Conservation (phyloP, 1,284 basidiomycete species). For the Ustilago curta region DNA sequence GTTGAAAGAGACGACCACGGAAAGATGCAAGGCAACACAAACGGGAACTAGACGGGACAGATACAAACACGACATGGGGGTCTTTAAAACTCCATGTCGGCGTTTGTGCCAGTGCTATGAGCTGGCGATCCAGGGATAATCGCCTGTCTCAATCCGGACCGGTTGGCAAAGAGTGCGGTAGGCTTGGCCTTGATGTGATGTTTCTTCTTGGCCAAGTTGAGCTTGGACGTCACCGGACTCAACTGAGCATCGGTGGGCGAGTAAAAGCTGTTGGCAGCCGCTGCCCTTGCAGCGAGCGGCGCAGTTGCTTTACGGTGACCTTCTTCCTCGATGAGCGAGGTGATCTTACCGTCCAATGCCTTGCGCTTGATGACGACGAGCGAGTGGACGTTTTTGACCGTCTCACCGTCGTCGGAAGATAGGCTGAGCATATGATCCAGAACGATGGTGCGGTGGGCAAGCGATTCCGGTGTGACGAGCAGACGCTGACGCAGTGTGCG, state of each 20-base stretch:
- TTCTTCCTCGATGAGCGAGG: constrained; percentile 63
- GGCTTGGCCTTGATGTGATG: constrained; percentile 67
- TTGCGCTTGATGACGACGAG: constrained; percentile 66
- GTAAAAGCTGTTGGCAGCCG: constrained; percentile 63
- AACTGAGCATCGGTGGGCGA: constrained; percentile 67
- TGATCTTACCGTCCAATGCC: constrained; percentile 59
- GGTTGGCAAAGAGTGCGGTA: constrained; percentile 64
- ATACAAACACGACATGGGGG: too few relatives aligned
- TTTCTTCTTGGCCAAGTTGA: constrained; percentile 67
- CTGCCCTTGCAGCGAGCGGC: constrained; percentile 63
- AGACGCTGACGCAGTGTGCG: constrained; percentile 57
- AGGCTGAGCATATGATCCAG: constrained; percentile 59
- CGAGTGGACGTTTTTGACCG: constrained; percentile 49
- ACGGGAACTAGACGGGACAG: not conserved
- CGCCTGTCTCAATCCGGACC: constrained; percentile 46
- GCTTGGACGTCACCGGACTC: constrained; percentile 67
- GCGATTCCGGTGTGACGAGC: constrained; percentile 62
- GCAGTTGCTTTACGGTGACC: constrained; percentile 66
- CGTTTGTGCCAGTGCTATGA: constrained; percentile 40
- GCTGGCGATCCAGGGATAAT: constrained; percentile 46
- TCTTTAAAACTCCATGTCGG: constrained; percentile 41
- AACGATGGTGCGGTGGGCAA: constrained; percentile 61
- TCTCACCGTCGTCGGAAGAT: constrained; percentile 21
- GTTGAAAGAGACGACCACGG: not conserved
- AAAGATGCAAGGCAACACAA: constrained; percentile 10